Base-by-base conservation (phyloP, 2,329 filamentous ascomycete species). In the Fusarium sp. region DNA sequence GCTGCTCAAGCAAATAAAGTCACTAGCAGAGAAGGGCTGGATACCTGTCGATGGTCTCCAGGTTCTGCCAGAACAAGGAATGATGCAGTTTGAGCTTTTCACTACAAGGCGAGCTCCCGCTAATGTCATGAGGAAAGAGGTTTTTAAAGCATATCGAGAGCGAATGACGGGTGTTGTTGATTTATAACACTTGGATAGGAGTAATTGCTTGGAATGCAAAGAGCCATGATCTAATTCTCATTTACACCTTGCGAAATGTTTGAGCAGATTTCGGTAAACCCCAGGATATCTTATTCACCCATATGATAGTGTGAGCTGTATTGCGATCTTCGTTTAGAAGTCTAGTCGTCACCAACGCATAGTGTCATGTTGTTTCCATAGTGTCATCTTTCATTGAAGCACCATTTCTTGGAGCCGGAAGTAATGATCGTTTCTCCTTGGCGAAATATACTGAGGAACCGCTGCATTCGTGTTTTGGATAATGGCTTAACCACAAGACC, bases 81-180 rank as follows among this genome's bases (percentile, higher is more conserved):
- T 58, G 60, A 65, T 65, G 62, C 62, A 65, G 4, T 65, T 65
- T 3, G 62, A 65, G 12, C 2, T 65, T 1, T 65, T 65, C n/a
- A 65, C 62, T 23, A 65, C 60, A 2, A 33, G 60, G 3, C 14
- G 50, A 7, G 62, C 62, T 3, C 62, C 62, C 8, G 15, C 42
- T 10, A 35, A 44, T 35, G 10, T 57, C 0, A 65, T 65, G 62
- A 6, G 60, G 1, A n/a, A 64, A n/a, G 60, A 20, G 1, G 60
- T 65, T 0, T 38, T 64, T 4, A 27, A n/a, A 15, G 42, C 49
- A 13, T 45, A 65, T 15, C 49, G 18, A 6, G 12, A 37, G 14
- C 38, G 41, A 1, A 1, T 20, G 1, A 30, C 14, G 2, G 26
- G 13, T 15, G 4, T 4, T 20, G 15, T 17, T 3, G 20, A 26